Percentiles rank a stretch among this genome's conserved stretches.
Evolutionary conservation across 2,329 filamentous ascomycete genomes (phyloP).

Genomic region (Bertia moriformis): DNA sequence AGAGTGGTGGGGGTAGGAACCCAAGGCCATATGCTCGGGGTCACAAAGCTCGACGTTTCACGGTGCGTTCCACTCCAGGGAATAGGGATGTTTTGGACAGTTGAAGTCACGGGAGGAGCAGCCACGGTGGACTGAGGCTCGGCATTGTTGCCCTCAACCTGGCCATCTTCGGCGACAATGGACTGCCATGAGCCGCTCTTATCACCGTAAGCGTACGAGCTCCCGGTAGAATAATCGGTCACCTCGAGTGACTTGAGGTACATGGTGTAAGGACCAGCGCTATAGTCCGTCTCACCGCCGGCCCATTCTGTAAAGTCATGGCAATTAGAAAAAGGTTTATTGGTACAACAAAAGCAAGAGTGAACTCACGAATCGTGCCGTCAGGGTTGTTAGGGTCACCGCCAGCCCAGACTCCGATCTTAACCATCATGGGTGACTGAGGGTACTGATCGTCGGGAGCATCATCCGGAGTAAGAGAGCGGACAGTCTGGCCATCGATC

Average conservation of each 20-base stretch:
- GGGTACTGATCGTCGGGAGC: constrained; percentile 48
- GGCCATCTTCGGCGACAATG: constrained; percentile 47
- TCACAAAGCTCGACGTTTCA: background rate
- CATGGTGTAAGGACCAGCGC: constrained; percentile 53
- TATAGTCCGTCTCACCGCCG: constrained; percentile 50
- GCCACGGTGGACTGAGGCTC: constrained; percentile 39
- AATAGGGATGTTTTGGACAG: background rate
- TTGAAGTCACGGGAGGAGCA: constrained; percentile 38
- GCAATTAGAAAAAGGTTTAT: background rate
- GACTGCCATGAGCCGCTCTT: constrained; percentile 46
- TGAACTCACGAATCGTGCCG: constrained; percentile 36
- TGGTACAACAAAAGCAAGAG: background rate
- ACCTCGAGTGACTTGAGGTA: constrained; percentile 48
- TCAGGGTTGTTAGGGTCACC: constrained; percentile 49
- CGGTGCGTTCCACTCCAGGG: background rate
- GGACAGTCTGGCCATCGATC: constrained; percentile 46
- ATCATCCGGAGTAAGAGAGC: constrained; percentile 43
- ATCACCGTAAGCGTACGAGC: constrained; percentile 50
- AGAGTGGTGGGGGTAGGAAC: background rate
- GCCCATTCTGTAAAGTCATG: constrained; percentile 37
- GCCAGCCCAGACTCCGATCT: constrained; percentile 56
- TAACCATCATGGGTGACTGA: constrained; percentile 59
- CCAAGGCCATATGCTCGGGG: background rate
- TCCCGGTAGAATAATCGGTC: constrained; percentile 61
- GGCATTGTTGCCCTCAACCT: constrained; percentile 34